These are phyloP conservation scores for Magnaporthales sp. DNA, from an alignment of 2,329 filamentous ascomycete genomes.

Conservation along the genomic window DNA sequence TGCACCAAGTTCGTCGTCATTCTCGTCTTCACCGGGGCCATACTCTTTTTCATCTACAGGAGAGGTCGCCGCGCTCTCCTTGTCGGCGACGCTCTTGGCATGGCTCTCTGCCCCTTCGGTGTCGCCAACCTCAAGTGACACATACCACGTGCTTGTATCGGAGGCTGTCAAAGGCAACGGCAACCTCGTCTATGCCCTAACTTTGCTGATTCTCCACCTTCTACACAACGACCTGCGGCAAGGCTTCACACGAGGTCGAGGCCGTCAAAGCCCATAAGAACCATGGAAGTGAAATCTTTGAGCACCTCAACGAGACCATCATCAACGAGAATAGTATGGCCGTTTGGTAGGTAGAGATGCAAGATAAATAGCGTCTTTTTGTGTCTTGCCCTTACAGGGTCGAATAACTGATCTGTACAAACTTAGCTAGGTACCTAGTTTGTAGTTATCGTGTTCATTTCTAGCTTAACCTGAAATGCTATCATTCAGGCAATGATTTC, in stretches of 20 bases:
- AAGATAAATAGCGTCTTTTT: too few species aligned
- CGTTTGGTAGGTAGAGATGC: too few species aligned
- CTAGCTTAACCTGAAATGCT: too few species aligned
- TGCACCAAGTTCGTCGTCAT: slow-evolving; percentile 33
- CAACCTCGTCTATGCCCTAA: slow-evolving; percentile 57
- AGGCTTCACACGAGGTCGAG: slow-evolving; percentile 32
- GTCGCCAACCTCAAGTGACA: slow-evolving; percentile 32
- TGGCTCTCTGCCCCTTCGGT: slow-evolving; percentile 26
- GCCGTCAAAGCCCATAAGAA: slow-evolving; percentile 1
- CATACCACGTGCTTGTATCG: slow-evolving; percentile 23
- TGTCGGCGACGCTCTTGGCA: slow-evolving; percentile 12
- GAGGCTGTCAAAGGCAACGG: slow-evolving; percentile 21
- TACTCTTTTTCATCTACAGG: slow-evolving; percentile 33
- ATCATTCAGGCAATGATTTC: too few species aligned
- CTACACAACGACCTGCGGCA: slow-evolving; percentile 29
- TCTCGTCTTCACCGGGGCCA: slow-evolving; percentile 32
- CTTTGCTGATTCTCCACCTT: slow-evolving; percentile 32
- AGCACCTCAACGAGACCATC: background rate
- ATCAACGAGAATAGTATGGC: too few species aligned
- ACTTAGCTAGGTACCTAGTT: too few species aligned
- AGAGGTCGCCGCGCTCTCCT: slow-evolving; percentile 18
- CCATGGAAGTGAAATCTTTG: background rate
- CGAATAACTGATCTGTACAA: too few species aligned
- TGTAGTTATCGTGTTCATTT: too few species aligned
- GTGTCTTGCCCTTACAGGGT: too few species aligned